Conservation (phyloP, 371 early-diverging fungal genomes). For the Umbelopsis sp. region DNA sequence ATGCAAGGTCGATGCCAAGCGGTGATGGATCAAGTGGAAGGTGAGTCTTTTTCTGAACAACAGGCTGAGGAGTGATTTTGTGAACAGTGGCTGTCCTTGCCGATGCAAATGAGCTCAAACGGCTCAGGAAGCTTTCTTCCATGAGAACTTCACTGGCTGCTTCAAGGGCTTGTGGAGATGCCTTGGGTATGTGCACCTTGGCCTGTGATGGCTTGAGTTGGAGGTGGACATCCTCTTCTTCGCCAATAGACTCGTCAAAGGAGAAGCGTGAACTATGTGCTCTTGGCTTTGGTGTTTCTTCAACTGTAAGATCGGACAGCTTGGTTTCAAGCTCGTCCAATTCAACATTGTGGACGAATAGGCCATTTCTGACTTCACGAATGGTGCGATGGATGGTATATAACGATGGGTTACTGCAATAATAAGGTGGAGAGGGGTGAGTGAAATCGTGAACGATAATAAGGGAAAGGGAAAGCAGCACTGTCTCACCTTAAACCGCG, state of each 20-base stretch:
- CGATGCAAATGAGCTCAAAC: not conserved
- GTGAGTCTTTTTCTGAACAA: not conserved
- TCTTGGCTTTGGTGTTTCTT: not conserved
- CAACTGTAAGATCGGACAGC: slow-evolving; percentile 7
- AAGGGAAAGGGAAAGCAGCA: not conserved
- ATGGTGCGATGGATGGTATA: slow-evolving; percentile 22
- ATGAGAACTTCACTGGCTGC: not conserved
- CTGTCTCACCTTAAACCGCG: slow-evolving; percentile 5
- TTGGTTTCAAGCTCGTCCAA: slow-evolving; percentile 15
- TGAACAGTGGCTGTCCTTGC: not conserved
- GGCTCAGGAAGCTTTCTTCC: not conserved
- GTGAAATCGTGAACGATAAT: not conserved
- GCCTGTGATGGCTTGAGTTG: not conserved
- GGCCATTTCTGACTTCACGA: slow-evolving; percentile 18
- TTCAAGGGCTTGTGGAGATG: slow-evolving; percentile 6
- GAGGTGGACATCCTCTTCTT: not conserved
- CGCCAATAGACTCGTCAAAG: slow-evolving; percentile 8
- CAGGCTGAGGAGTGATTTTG: not conserved
- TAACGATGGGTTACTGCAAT: slow-evolving; percentile 7
- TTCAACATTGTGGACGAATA: slow-evolving; percentile 15
- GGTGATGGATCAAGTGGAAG: slow-evolving; percentile 6
- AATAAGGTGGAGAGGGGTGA: too few relatives aligned
- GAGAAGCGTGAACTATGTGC: slow-evolving; percentile 10
- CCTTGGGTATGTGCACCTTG: not conserved
- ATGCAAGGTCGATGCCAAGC: slow-evolving; percentile 17